Percentiles rank a stretch among this genome's conserved stretches.
Conservation (phyloP, 495 filamentous ascomycete genomes). For the Aspergillus hancockii region DNA sequence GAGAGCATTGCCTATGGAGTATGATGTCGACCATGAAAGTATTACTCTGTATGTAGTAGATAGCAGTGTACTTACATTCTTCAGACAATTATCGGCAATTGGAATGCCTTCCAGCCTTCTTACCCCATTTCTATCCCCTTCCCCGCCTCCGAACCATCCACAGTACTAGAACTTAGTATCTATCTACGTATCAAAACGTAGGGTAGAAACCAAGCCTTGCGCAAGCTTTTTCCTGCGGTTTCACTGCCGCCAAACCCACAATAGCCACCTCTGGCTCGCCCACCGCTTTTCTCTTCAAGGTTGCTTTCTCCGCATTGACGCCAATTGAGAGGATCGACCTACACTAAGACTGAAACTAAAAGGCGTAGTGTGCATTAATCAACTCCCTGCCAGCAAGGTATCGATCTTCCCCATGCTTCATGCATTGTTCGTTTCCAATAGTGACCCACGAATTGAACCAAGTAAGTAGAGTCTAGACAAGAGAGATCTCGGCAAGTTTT, state of each 20-base stretch:
- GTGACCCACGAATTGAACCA: background rate
- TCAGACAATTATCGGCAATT: background rate
- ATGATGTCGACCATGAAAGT: background rate
- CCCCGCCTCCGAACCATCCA: background rate
- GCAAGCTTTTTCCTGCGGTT: conserved; percentile 1
- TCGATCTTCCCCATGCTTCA: background rate
- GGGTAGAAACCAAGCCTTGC: conserved; percentile 4
- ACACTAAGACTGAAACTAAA: background rate
- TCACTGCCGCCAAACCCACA: background rate
- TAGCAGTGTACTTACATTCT: too few species aligned
- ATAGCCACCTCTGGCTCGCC: background rate
- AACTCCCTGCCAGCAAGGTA: background rate
- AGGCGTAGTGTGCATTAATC: background rate
- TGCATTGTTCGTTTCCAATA: background rate
- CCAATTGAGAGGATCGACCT: background rate
- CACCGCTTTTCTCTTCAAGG: background rate
- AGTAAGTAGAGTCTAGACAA: background rate
- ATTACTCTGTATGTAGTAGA: too few species aligned
- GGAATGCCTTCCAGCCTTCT: background rate
- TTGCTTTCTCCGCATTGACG: background rate
- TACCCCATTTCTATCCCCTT: background rate
- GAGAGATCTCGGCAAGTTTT: background rate
- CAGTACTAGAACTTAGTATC: background rate
- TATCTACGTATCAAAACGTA: background rate
- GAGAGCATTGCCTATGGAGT: background rate